Evolutionary conservation across 768 basidiomycete genomes (phyloP), one percentile per base, ranked within the genome.

Genomic region (Macrolepiota dolichaula): DNA sequence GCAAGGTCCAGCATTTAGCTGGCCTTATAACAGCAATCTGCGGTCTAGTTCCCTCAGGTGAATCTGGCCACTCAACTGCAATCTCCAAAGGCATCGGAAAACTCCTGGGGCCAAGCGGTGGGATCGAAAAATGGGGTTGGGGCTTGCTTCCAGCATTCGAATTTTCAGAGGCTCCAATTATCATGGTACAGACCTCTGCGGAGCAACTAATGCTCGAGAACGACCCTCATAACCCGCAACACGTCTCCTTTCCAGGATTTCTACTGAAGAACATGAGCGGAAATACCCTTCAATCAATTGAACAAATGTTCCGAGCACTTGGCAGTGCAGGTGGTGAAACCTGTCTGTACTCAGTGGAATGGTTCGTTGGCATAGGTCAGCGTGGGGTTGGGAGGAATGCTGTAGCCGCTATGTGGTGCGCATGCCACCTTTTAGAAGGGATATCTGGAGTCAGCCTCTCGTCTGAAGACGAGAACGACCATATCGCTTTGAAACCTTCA

Each of bases 121-220:
- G 91, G 0, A 85, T 97, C 17, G 94, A 97, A 67, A 87, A 87
- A 71, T 98, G 95, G 96, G 92, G 94, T 3, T 94, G 91, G 89
- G 83, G 84, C 51, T 69, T 99, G 3, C 79, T 98, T 29, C 83
- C 85, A 0, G 91, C 89, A n/a, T 74, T 98, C 40, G 88, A 94
- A 65, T 85, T 98, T 59, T 74, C 71, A 2, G 77, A 79, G 63
- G 89, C 82, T n/a, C 72, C 77, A 7, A 71, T 85, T 53, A 72
- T 77, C 5, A 69, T 83, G 11, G 77, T 82, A 13, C 74, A 77
- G 57, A 73, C 79, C 2, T 79, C 85, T 3, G 71, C 77, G 2
- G 82, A 81, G 0, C 85, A 81, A 57, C 73, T 86, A 22, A 77
- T 85, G 72, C 77, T 92, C 11, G 88, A 90, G 68, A 79, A 76